Base-by-base conservation (phyloP, 2,329 filamentous ascomycete species). In the Ustulina deusta region DNA sequence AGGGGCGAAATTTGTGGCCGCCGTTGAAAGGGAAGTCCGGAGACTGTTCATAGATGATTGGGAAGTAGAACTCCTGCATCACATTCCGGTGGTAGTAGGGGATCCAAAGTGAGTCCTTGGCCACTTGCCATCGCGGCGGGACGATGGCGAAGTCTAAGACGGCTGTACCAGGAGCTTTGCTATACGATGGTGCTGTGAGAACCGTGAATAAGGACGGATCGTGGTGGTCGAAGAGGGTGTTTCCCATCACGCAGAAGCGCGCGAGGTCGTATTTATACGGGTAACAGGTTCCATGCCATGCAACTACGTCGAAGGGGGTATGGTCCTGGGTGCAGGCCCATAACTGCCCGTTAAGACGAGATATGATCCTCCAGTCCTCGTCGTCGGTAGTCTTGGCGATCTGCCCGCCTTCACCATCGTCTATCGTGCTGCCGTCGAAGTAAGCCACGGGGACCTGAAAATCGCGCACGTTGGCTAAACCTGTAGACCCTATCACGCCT, bases 261-360 rank as follows among this genome's bases (percentile, higher is more conserved):
- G 22, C 46, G 25, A 49, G 46, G 46, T 49, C 11, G 25, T 27
- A 49, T 49, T 49, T 49, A 20, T 29, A 49, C 13, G 46, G 46
- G 46, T 29, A 49, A 49, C 46, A 49, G 5, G 46, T 49, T 27
- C 46, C 46, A 27, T 49, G 46, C 46, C 46, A 49, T 22, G 46
- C 46, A 27, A 49, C 25, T 27, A 49, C 46, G 25, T 49, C 25
- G 13, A 49, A 29, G 2, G 46, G 46, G 7, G 22, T 49, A 17
- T 49, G 46, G 29, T 49, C 25, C 46, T 49, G 46, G 11, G 25
- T 49, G 29, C 46, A 49, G 29, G 25, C 25, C 25, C 25, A 49
- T 17, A 49, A 17, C 4, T 17, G 11, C 17, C 46, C 25, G 13
- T 49, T 49, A 20, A 49, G 46, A 17, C 46, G 46, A 27, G 46